Evolutionary conservation across 108 stramenopile species (phyloP), one percentile per base, ranked within the genome.

Genomic region (Fistulifera pelliculosa): DNA sequence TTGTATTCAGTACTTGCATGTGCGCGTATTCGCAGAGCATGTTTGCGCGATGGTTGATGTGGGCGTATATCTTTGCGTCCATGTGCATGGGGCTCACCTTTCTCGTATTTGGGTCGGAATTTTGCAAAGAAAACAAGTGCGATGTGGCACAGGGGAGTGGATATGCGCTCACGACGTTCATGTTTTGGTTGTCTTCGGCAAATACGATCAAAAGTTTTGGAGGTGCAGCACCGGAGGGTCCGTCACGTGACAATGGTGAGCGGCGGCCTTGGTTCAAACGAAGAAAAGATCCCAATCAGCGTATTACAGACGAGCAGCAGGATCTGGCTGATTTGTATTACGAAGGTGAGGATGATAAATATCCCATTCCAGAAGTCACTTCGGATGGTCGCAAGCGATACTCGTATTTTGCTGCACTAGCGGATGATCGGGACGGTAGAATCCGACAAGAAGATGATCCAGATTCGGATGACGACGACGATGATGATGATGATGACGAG

Each of bases 151-250:
- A 48, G 3, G 58, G 58, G 1, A 38, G 26, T 14, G 58, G 27
- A 7, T 49, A 19, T 17, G 47, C 48, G 5, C 47, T 60, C 26
- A 41, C 47, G 28, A 28, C 48, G 2, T 60, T 48, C 16, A 26
- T 60, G 17, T 23, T 45, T 14, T 60, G 44, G 27, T 47, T 60
- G 17, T 28, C 26, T 24, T n/a, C 22, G 2, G 58, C 58, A 27
- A 60, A 60, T 60, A 44, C 48, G n/a, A 40, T 60, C 47, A 60
- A 60, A 28, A 60, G 58, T 19, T 49, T 49, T 45, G 28, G 24
- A 1, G 35, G 47, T 16, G 43, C 58, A 18, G 41, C 56, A 19
- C 41, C 41, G 16, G n/a, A 26, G 8, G 31, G 31, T 35, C 31
- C 31, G 31, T 35, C 31, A 3, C 31, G 31, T 8, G 31, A 35